These are phyloP conservation scores for Strigomonas culicis DNA, from an alignment of 208 protist species.

Conservation along the genomic window DNA sequence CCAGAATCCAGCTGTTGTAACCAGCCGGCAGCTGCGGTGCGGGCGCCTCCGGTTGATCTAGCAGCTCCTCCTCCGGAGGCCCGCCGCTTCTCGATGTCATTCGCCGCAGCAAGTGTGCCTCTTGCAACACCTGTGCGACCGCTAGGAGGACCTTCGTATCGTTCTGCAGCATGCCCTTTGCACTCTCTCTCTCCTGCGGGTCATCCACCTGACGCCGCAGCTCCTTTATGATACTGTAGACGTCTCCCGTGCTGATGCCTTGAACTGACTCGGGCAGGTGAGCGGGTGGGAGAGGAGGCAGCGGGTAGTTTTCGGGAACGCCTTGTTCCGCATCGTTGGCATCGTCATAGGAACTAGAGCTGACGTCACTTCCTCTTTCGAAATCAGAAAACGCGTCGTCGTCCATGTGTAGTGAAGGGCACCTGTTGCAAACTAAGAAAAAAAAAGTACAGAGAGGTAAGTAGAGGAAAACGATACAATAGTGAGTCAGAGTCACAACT, in stretches of 20 bases:
- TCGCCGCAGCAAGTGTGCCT: slow-evolving; percentile 49
- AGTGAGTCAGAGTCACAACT: no score
- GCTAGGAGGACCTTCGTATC: slow-evolving; percentile 60
- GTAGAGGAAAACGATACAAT: no score
- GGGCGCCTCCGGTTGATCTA: slow-evolving; percentile 44
- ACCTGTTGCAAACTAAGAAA: background rate
- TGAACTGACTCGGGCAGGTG: slow-evolving; percentile 38
- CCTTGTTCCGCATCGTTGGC: slow-evolving; percentile 36
- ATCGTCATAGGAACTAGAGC: slow-evolving; percentile 16
- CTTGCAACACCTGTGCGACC: slow-evolving; percentile 65
- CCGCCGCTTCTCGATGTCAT: slow-evolving; percentile 30
- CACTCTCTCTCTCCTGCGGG: slow-evolving; percentile 39
- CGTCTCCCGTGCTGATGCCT: slow-evolving; percentile 43
- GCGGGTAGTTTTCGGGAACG: slow-evolving; percentile 20
- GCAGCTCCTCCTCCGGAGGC: slow-evolving; percentile 32
- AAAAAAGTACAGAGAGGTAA: background rate
- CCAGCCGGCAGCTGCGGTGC: slow-evolving; percentile 45
- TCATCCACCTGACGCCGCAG: slow-evolving; percentile 60
- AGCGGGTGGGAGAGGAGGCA: slow-evolving; percentile 59
- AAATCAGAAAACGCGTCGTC: background rate
- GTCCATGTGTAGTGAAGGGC: background rate
- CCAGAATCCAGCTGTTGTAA: slow-evolving; percentile 56
- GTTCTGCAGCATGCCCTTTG: slow-evolving; percentile 50
- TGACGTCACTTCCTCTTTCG: background rate
- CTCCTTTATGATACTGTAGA: slow-evolving; percentile 72